Percentiles rank a stretch among this genome's conserved stretches.
These are phyloP conservation scores for Urochloa ruziziensis DNA, from an alignment of 176 grass and related monocot species.

Conservation along the genomic window DNA sequence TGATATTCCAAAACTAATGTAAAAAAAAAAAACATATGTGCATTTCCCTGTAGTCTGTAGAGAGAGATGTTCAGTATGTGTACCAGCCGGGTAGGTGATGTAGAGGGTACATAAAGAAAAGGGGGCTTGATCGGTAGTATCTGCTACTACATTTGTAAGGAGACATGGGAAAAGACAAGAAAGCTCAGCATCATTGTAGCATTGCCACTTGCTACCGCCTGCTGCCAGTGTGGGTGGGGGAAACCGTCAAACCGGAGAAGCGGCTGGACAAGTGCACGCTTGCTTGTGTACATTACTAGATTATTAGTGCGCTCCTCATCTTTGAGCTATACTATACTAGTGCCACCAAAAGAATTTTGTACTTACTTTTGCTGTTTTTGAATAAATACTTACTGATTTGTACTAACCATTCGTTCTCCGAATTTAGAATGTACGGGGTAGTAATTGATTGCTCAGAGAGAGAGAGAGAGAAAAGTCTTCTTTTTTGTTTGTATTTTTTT, in stretches of 20 bases:
- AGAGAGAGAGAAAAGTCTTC: neutral
- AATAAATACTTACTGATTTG: neutral
- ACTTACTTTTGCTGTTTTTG: too few species aligned
- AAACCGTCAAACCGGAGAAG: neutral
- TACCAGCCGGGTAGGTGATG: conserved; percentile 31
- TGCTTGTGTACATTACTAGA: neutral
- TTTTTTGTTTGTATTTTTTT: neutral
- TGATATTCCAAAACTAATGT: neutral
- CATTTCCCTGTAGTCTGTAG: too few species aligned
- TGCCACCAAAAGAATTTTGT: neutral
- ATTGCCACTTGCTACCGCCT: conserved; percentile 24
- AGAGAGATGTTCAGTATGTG: neutral
- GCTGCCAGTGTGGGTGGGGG: neutral
- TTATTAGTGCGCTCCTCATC: neutral
- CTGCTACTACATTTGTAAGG: conserved; percentile 22
- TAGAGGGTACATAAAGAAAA: conserved; percentile 35
- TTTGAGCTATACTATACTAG: neutral
- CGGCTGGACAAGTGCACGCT: neutral
- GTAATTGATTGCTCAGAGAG: neutral
- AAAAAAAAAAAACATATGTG: neutral
- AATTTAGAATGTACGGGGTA: neutral
- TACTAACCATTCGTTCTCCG: neutral
- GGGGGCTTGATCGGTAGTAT: conserved; percentile 26
- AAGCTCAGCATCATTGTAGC: conserved; percentile 46
- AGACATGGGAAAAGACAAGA: conserved; percentile 72